Percentiles rank a stretch among this genome's conserved stretches.
These are phyloP conservation scores for Murraya paniculata DNA, from an alignment of 345 rosid genomes.

Conservation along the genomic window DNA sequence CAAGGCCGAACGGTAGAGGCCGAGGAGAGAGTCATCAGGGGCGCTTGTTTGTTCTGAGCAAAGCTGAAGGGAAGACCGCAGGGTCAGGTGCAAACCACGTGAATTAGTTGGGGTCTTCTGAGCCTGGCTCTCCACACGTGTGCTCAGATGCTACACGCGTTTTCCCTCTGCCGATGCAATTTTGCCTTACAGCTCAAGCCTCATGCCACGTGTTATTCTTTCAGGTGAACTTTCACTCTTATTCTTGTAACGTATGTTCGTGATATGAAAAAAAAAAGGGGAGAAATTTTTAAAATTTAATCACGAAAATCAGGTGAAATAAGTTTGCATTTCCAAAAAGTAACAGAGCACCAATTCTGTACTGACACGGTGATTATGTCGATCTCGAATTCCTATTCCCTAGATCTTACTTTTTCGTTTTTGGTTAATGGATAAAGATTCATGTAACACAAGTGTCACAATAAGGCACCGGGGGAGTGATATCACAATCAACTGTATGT, in stretches of 20 bases:
- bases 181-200: too few relatives aligned
- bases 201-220: too few relatives aligned
- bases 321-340: neutral
- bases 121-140: neutral
- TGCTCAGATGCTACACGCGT: neutral
- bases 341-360: neutral
- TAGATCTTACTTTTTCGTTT: neutral
- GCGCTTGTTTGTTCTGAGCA: conserved; percentile 9
- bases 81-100: conserved; percentile 13
- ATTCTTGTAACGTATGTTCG: too few relatives aligned
- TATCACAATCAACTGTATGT: neutral
- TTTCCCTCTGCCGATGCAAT: too few relatives aligned
- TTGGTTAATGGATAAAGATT: neutral
- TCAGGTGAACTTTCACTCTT: too few relatives aligned
- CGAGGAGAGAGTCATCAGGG: neutral
- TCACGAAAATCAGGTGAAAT: neutral
- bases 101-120: neutral
- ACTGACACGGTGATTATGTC: neutral
- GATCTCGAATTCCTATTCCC: neutral
- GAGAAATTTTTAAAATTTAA: neutral
- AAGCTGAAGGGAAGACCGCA: neutral
- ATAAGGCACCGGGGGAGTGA: neutral
- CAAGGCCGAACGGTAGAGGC: too few relatives aligned
- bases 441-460: neutral
- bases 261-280: neutral